phyloP scores from a whole-genome alignment of 306 rosid species.

The Alnus rubra region DNA sequence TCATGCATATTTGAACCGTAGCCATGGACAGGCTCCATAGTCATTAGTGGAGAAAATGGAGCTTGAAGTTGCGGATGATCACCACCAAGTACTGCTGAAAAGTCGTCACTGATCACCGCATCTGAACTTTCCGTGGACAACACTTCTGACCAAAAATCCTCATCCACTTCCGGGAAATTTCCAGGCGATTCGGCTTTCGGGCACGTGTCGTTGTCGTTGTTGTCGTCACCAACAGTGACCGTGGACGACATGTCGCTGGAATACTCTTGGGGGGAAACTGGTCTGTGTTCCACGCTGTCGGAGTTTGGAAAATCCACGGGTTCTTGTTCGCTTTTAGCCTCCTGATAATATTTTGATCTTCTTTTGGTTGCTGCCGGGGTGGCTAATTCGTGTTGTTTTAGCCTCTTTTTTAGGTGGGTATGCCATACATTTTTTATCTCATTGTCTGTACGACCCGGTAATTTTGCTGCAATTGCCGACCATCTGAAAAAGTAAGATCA shows the following conservation, averaged over 20 bases:
- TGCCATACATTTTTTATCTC: slow-evolving; percentile 96
- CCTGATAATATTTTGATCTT: slow-evolving; percentile 1
- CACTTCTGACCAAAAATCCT: slow-evolving; percentile 71
- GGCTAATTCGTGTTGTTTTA: slow-evolving; percentile 33
- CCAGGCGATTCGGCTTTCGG: slow-evolving; percentile 24
- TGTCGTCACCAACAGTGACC: slow-evolving; percentile 7
- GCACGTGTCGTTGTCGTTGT: neutral
- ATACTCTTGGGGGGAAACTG: slow-evolving; percentile 47
- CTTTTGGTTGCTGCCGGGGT: slow-evolving; percentile 10
- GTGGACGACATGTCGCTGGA: slow-evolving; percentile 58
- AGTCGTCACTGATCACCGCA: slow-evolving; percentile 8
- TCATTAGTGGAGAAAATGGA: slow-evolving; percentile 29
- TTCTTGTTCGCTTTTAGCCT: neutral
- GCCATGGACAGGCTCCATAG: slow-evolving; percentile 14
- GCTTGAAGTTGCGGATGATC: slow-evolving; percentile 1
- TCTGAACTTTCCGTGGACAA: slow-evolving; percentile 39
- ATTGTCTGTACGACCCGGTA: slow-evolving; percentile 90
- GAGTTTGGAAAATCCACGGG: slow-evolving; percentile 14
- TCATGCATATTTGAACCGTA: slow-evolving; percentile 29
- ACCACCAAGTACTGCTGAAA: slow-evolving; percentile 10
- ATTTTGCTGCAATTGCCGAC: slow-evolving; percentile 80
- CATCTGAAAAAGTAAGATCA: slow-evolving; percentile 49
- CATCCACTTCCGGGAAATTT: slow-evolving; percentile 48
- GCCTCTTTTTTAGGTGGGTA: slow-evolving; percentile 82
- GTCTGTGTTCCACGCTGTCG: slow-evolving; percentile 1